A percentile compares a stretch with the other conserved stretches of the same genome.
phyloP scores from a whole-genome alignment of 176 grass and related monocot genomes.

The Calamus simplicifolius region DNA sequence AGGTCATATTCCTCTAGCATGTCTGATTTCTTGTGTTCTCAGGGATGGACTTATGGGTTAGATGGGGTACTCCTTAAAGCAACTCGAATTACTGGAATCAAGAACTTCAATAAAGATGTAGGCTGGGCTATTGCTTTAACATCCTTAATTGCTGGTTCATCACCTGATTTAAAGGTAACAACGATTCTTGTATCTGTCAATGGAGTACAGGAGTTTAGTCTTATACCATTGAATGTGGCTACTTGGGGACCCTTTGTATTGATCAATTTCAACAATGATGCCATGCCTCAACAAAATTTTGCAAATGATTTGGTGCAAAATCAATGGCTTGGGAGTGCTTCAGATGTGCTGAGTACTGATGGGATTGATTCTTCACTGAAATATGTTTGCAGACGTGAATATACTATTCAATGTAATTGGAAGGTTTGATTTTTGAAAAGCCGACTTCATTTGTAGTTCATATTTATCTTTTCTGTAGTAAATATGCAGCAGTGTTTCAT shows the following conservation, averaged over 20 bases:
- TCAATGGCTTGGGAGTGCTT: slow-evolving; percentile 88
- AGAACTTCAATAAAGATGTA: slow-evolving; percentile 80
- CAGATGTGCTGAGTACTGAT: slow-evolving; percentile 49
- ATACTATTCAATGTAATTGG: slow-evolving; percentile 94
- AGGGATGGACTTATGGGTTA: slow-evolving; percentile 96
- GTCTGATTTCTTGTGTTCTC: slow-evolving; percentile 14
- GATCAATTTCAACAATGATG: slow-evolving; percentile 36
- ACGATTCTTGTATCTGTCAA: slow-evolving; percentile 10
- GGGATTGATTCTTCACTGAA: slow-evolving; percentile 55
- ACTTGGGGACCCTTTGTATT: slow-evolving; percentile 91
- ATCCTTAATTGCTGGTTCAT: neutral
- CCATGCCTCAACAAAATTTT: slow-evolving; percentile 23
- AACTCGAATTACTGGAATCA: slow-evolving; percentile 84
- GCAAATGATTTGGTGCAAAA: slow-evolving; percentile 38
- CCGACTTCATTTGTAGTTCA: neutral
- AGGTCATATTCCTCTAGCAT: neutral
- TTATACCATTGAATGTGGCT: slow-evolving; percentile 56
- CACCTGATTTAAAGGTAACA: too few species aligned
- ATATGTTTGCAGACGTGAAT: slow-evolving; percentile 81
- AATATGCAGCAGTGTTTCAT: too few species aligned
- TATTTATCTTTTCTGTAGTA: too few species aligned
- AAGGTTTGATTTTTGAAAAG: slow-evolving; percentile 39
- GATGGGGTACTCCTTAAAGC: slow-evolving; percentile 89
- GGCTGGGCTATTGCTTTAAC: slow-evolving; percentile 6
- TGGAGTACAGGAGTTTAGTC: slow-evolving; percentile 60